Evolutionary conservation across 371 early-diverging fungal species (phyloP), one percentile per base, ranked within the genome.

Genomic region (Syncephalastrum racemosum): DNA sequence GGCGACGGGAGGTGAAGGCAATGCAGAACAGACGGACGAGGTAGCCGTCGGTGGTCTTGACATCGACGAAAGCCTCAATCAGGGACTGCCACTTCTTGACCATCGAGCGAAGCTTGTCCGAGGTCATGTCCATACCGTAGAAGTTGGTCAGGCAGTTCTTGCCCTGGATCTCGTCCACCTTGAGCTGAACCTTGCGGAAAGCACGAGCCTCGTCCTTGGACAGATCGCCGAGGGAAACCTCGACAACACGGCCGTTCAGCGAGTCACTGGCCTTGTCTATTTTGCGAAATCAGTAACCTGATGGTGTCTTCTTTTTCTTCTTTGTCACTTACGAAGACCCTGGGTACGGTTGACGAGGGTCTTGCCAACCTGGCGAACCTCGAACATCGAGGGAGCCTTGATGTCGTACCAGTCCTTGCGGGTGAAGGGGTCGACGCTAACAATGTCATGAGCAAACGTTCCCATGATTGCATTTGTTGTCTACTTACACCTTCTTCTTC

Each of bases 41-140:
- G 90, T 98, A 98, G 65, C 99, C 99, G 84, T 99, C 99, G 71
- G 96, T 96, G 79, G 99, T 99, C 90, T 96, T 98, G 85, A 99
- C 93, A 79, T 99, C 99, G 50, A 94, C 89, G 81, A 91, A 88
- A 62, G 98, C 98, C 84, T 99, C 99, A 60, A 99, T 96, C 59
- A 99, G 85, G 63, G 99, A 87, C 62, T 98, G 99, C 99, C 99
- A 99, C 91, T 99, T 99, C 92, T 96, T 97, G 82, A 99, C 95
- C 82, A 99, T 88, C 73, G 98, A 97, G 71, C 98, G 92, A 80
- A 98, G 89, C 91, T 99, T 99, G 87, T 99, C 99, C 59, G 97
- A 91, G 72, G 99, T 98, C 84, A 99, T 90, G 81, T 96, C 94
- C 99, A 99, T 99, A 67, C 99, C 94, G 92, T 99, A 90, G 90